Evolutionary conservation across 768 basidiomycete species (phyloP).

Genomic region (Solioccasus polychromus): DNA sequence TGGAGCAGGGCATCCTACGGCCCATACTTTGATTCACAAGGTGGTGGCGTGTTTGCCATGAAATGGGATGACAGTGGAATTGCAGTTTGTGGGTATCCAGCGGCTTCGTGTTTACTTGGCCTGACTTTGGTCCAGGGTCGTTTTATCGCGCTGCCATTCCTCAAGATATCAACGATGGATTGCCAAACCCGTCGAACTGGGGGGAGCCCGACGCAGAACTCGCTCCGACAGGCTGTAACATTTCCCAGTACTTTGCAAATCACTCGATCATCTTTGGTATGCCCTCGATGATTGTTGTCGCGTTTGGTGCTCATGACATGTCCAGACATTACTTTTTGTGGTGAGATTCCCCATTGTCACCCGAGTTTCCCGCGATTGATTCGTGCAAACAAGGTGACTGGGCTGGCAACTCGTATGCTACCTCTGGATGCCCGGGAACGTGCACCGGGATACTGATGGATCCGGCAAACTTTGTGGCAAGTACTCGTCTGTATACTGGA

Average conservation of each 20-base stretch:
- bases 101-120: not conserved
- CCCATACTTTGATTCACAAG: slow-evolving; percentile 71
- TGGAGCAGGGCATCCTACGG: slow-evolving; percentile 84
- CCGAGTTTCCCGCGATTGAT: slow-evolving; percentile 4
- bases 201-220: slow-evolving; percentile 64
- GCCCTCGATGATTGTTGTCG: slow-evolving; percentile 23
- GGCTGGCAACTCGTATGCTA: slow-evolving; percentile 80
- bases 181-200: slow-evolving; percentile 67
- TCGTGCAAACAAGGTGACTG: slow-evolving; percentile 56
- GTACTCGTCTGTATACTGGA: slow-evolving; percentile 20
- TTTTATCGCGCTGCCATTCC: slow-evolving; percentile 81
- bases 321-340: slow-evolving; percentile 80
- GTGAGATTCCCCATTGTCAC: slow-evolving; percentile 35
- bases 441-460: slow-evolving; percentile 61
- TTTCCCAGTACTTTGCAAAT: slow-evolving; percentile 55
- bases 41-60: slow-evolving; percentile 87
- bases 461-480: slow-evolving; percentile 69
- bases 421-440: slow-evolving; percentile 72
- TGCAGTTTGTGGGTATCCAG: slow-evolving; percentile 56
- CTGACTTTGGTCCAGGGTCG: slow-evolving; percentile 51
- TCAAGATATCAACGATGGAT: slow-evolving; percentile 56
- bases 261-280: slow-evolving; percentile 75
- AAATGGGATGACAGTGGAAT: slow-evolving; percentile 82
- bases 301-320: slow-evolving; percentile 14
- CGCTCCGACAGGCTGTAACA: slow-evolving; percentile 52